Base-by-base conservation (phyloP, 2,329 filamentous ascomycete species). In the Huntiella decipiens region DNA sequence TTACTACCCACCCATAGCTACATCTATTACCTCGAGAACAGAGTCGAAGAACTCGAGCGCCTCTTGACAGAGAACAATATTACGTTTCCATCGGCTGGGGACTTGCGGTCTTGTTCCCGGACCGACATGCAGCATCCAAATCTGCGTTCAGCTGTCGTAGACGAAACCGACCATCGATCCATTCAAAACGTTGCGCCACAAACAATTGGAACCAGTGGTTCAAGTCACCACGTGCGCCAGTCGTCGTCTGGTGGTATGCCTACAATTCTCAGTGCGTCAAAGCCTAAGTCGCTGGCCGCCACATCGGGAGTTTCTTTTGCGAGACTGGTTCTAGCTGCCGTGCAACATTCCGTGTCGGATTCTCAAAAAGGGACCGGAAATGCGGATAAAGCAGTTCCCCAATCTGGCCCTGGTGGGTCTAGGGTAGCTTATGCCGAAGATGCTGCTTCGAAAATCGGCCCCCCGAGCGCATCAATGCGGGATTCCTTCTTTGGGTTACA, bases 401-500 rank as follows among this genome's bases (percentile, higher is more conserved):
- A 28, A 28, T 32, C 40, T n/a, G 15, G 19, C n/a, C 28, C 55
- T 54, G 17, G 53, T 55, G 17, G 48, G 5, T 6, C 31, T 8
- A 31, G n/a, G 16, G n/a, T 7, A 22, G 15, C 15, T 6, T 34
- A 38, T 37, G 35, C 34, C 19, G 22, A 28, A 28, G 22, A 28
- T 28, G 7, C 22, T 28, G 22, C 22, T 28, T 28, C 22, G 22
- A 28, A 28, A 28, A 31, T 32, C 71, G 35, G 37, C 10, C 37
- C 37, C 15, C 37, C 37, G 19, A 79, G 77, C 34, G 85, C 84
- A 13, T 85, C 82, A 10, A 91, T 94, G 80, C 74, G 87, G 49
- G 88, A 96, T 61, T 93, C 86, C 0, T 95, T 95, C 67, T 96
- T 96, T 57, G 88, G 88, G n/a, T 66, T 96, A 38, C 86, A 95